Evolutionary conservation across 805 yeast species (phyloP), one percentile per base, ranked within the genome.

Genomic region (Saturnispora sekii): DNA sequence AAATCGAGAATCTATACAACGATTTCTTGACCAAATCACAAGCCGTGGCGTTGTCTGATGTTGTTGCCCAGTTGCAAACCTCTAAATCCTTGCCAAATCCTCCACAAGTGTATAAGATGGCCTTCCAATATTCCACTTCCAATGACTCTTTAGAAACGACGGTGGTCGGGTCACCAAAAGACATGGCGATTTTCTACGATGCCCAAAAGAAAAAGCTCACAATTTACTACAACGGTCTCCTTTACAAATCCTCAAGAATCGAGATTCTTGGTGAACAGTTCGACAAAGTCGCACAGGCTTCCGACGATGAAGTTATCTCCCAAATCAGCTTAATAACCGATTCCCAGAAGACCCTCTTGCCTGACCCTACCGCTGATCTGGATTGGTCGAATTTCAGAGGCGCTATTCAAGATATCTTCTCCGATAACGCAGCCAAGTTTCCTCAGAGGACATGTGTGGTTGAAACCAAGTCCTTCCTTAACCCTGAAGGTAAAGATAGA

Each of bases 321-420:
- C 69, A 76, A 48, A 73, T 84, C 29, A 73, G 76, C 35, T 69
- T 93, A 51, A 67, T 86, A 45, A 87, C 97, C 1, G 56, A 65
- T n/a, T 62, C 79, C 1, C 95, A 88, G 55, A 58, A 55, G 38
- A 51, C 62, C 0, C 64, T 70, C 2, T 69, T 94, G 45, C 98
- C 98, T 6, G 89, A 89, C 60, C 97, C 99, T 37, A 84, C 87
- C 8, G 62, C 68, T 9, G 83, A 88, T 55, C 71, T 93, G 51
- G 95, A 88, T 64, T 93, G 97, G 97, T 70, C 80, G 35, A 84
- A 83, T 28, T 93, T 77, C 64, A 74, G 94, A 53, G 98, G 99
- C 38, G 89, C 97, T 12, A 94, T 93, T 55, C 99, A 93, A 59
- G 98, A 93, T 57, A 89, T 93, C 37, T 93, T 93, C 65, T 81